Evolutionary conservation across 2,329 filamentous ascomycete genomes (phyloP), one percentile per base, ranked within the genome.

Genomic region (Cytospora schulzeri): DNA sequence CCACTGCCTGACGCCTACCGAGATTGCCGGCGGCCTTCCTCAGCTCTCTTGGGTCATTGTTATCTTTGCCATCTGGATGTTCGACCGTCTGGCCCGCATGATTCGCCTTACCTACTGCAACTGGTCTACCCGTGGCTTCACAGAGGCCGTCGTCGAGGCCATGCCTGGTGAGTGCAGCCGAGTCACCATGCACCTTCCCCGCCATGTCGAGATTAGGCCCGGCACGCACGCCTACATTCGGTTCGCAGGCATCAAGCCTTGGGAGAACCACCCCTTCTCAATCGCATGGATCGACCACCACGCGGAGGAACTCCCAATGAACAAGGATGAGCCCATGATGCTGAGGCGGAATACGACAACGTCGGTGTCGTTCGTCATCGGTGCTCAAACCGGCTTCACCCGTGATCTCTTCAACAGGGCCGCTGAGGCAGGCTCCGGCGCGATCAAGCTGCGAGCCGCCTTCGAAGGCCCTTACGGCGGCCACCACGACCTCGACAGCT

Each of bases 391-490:
- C 0, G 94, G 94, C 33, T 90, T 97, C 79, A 98, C 95, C 9
- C 87, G 92, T 71, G 88, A 88, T 70, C 86, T 98, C 3, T 96
- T 87, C 80, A 81, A 91, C 70, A 86, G 83, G 65, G 92, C 91
- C 8, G 80, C 82, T 64, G 76, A 78, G 33, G 77, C 81, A 24
- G 79, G 81, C n/a, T 76, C 77, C 28, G 80, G 79, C 35, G 81
- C 82, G 17, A 79, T 93, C 66, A 82, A 82, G 14, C 81, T 93
- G 62, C 84, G 83, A 64, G 93, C 92, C 38, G 87, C 91, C 64
- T 87, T 96, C 67, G 95, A 98, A 78, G 95, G 95, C 0, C 94
- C 95, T 0, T 98, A 98, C 74, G 89, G 87, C 5, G 89, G 89
- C 51, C 89, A 92, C 73, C 90, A 97, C 77, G 88, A 88, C 66